Evolutionary conservation across 1,139 yeast species (phyloP).

Genomic region (Yarrowia galli): DNA sequence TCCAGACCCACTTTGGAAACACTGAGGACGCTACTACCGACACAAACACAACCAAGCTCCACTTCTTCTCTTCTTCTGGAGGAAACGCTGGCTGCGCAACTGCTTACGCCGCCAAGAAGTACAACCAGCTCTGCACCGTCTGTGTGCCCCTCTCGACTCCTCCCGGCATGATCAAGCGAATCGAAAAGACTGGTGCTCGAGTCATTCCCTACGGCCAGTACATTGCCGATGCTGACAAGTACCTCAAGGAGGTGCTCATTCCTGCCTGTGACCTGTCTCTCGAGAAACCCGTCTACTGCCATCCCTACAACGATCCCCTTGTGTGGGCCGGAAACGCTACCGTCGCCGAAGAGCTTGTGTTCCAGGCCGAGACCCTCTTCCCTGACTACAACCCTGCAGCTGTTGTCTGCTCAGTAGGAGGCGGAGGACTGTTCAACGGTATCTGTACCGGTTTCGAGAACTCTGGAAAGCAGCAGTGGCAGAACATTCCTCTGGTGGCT

Average conservation of each 20-base stretch:
- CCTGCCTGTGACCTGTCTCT: constrained; percentile 47
- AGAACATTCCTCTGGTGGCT: constrained; percentile 60
- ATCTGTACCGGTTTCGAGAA: constrained; percentile 62
- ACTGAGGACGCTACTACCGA: neutral
- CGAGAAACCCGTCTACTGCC: constrained; percentile 63
- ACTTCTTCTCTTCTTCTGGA: constrained; percentile 71
- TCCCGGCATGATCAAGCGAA: constrained; percentile 53
- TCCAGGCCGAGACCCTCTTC: constrained; percentile 52
- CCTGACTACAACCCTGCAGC: constrained; percentile 57
- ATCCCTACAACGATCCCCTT: constrained; percentile 69
- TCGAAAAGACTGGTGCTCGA: constrained; percentile 59
- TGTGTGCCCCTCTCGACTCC: constrained; percentile 65
- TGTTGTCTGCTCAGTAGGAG: constrained; percentile 73
- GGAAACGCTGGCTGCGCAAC: constrained; percentile 85
- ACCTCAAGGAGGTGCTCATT: constrained; percentile 55
- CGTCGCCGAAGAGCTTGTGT: constrained; percentile 63
- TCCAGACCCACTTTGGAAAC: constrained; percentile 36
- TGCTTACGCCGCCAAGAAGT: constrained; percentile 62
- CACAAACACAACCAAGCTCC: constrained; percentile 48
- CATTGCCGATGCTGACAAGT: constrained; percentile 72
- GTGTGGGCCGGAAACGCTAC: constrained; percentile 75
- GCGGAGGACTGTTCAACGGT: constrained; percentile 77
- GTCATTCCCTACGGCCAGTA: constrained; percentile 63
- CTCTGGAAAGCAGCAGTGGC: constrained; percentile 49
- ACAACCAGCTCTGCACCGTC: constrained; percentile 64